Percentiles rank a stretch among this genome's conserved stretches.
Conservation (phyloP, 1,284 basidiomycete genomes). For the Rugosomyces carneus region DNA sequence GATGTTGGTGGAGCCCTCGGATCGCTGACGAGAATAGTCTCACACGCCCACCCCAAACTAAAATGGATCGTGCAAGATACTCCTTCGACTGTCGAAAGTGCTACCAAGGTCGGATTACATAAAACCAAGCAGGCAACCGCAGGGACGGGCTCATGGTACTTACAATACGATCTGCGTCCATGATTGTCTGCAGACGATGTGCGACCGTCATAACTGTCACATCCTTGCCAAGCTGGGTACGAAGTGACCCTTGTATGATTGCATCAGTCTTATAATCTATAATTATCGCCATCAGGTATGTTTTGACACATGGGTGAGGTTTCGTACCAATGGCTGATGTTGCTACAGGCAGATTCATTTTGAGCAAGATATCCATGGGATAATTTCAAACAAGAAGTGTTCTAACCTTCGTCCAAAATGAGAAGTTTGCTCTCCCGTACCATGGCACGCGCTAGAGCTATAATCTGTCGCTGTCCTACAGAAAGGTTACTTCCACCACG, state of each 20-base stretch:
- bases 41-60: constrained; percentile 11
- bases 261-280: constrained; percentile 52
- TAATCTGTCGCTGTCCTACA: constrained; percentile 65
- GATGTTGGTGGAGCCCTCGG: constrained; percentile 25
- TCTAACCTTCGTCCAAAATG: constrained; percentile 52
- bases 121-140: too few relatives aligned
- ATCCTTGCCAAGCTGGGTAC: constrained; percentile 45
- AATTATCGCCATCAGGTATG: neutral
- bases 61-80: constrained; percentile 21
- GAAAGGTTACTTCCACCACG: constrained; percentile 59
- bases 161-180: constrained; percentile 52
- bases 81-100: constrained; percentile 17
- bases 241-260: constrained; percentile 50
- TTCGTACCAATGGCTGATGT: constrained; percentile 44
- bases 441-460: constrained; percentile 53
- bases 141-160: neutral
- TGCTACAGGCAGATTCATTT: constrained; percentile 22
- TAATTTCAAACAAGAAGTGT: neutral
- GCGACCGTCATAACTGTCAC: constrained; percentile 61
- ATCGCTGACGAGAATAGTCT: constrained; percentile 12
- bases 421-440: constrained; percentile 50
- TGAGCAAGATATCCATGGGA: neutral
- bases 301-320: constrained; percentile 9
- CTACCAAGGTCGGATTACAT: constrained; percentile 13
- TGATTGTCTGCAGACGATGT: constrained; percentile 64